Percentiles rank a stretch among this genome's conserved stretches.
These are phyloP conservation scores for Colletotrichum horii DNA, from an alignment of 2,329 filamentous ascomycete species.

Conservation along the genomic window DNA sequence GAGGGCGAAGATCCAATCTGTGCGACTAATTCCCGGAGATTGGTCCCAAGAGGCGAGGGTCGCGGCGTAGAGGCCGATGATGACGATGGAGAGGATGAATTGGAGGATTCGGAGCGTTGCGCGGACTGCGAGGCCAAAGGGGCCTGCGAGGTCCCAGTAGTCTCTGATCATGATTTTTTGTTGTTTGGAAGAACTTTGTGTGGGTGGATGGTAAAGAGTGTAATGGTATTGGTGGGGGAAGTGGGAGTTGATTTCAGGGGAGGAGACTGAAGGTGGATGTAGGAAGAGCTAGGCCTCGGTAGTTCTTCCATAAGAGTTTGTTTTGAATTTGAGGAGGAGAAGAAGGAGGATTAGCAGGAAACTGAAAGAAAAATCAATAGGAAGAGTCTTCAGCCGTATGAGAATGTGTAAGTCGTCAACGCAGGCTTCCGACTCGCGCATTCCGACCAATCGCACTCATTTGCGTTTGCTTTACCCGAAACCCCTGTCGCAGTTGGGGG, in stretches of 20 bases:
- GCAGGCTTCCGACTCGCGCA: neutral
- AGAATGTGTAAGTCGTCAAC: constrained; percentile 6
- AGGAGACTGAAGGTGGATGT: neutral
- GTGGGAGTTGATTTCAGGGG: neutral
- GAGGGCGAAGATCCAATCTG: constrained; percentile 15
- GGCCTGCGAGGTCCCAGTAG: constrained; percentile 13
- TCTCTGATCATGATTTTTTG: neutral
- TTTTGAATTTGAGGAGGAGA: neutral
- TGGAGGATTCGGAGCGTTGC: constrained; percentile 9
- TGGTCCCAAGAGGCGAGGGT: constrained; percentile 1
- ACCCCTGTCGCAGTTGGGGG: too few species aligned
- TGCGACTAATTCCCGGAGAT: neutral
- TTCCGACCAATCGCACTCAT: neutral
- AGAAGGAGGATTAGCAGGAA: neutral
- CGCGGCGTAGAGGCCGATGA: constrained; percentile 8
- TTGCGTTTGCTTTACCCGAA: too few species aligned
- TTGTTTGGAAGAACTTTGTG: neutral
- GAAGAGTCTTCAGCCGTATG: neutral
- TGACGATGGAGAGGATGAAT: constrained; percentile 14
- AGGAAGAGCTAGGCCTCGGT: neutral
- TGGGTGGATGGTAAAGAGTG: neutral
- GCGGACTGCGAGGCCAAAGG: constrained; percentile 7
- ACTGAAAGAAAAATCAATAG: neutral
- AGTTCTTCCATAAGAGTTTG: neutral
- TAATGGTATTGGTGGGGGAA: neutral